Base-by-base conservation (phyloP, 2,329 filamentous ascomycete species). In the Emmonsia crescens region DNA sequence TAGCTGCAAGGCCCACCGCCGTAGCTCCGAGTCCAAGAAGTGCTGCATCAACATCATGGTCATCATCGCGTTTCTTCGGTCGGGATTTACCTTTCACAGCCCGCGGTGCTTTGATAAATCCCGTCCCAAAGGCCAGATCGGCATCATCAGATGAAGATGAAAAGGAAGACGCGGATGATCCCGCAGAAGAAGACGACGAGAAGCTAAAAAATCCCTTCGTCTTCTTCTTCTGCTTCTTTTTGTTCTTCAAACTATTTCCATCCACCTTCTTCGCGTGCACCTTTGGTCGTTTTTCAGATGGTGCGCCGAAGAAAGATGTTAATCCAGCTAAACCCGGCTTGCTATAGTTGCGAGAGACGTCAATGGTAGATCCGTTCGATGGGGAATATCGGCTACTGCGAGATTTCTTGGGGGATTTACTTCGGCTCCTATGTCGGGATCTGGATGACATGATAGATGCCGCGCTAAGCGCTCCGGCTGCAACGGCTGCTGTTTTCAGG, bases 61-160 rank as follows among this genome's bases (percentile, higher is more conserved):
- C 62, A 51, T 72, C 68, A 52, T 72, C 67, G 61, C 61, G 72
- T 61, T 63, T 70, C 46, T 63, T 70, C 46, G 59, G 66, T 61
- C 66, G 69, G 27, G 67, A 69, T 57, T 66, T 68, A 19, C 75
- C 73, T 64, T 79, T 79, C 55, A 67, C 69, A 16, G 62, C 61
- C 1, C 27, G 59, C 27, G 48, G 52, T 59, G 68, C 64, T 48
- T 72, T 73, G 2, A 75, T 63, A 42, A 73, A 86, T 19, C 84
- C 85, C 60, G 76, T 79, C 10, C 86, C 86, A 69, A 88, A 89
- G 10, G 86, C 86, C 63, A 89, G 75, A 69, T 89, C 87, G 24
- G 82, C 83, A 71, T 88, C 85, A 60, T 88, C 78, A 0, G 63
- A 63, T 51, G 57, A 60, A 44, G 85, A 87, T 60, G 76, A 27